Conservation (phyloP, 1,284 basidiomycete species). For the Trametes hirsuta region DNA sequence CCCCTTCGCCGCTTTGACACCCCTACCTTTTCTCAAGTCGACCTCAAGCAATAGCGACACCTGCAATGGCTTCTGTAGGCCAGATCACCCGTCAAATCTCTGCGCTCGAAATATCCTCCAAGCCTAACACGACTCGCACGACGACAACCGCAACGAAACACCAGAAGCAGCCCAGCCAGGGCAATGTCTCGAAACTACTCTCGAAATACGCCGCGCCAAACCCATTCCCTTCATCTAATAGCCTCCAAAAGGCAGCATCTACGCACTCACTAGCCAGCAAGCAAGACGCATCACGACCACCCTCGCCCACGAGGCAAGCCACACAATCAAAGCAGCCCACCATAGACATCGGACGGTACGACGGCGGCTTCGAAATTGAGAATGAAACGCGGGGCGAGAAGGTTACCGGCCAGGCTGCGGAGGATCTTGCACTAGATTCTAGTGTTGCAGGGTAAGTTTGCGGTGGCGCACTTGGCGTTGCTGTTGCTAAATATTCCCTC, state of each 20-base stretch:
- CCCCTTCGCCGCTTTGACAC: slow-evolving; percentile 9
- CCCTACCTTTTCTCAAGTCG: not conserved
- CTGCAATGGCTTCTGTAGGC: slow-evolving; percentile 46
- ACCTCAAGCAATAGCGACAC: slow-evolving; percentile 14
- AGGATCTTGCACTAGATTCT: slow-evolving; percentile 78
- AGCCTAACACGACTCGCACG: slow-evolving; percentile 41
- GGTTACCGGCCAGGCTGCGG: slow-evolving; percentile 74
- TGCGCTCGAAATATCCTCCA: slow-evolving; percentile 52
- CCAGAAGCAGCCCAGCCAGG: slow-evolving; percentile 56
- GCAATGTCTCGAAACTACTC: slow-evolving; percentile 64
- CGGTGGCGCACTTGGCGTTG: slow-evolving; percentile 1
- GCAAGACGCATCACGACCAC: slow-evolving; percentile 28
- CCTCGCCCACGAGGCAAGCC: slow-evolving; percentile 29
- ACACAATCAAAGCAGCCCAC: slow-evolving; percentile 25
- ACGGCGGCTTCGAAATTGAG: slow-evolving; percentile 85
- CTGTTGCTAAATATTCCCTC: not conserved
- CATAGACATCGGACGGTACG: slow-evolving; percentile 82
- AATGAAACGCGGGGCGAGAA: slow-evolving; percentile 65
- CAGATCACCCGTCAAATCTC: slow-evolving; percentile 51
- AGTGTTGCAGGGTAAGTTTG: slow-evolving; percentile 61
- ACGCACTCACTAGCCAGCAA: slow-evolving; percentile 29
- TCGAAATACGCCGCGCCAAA: slow-evolving; percentile 69
- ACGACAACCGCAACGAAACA: slow-evolving; percentile 41
- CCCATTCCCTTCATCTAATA: slow-evolving; percentile 35
- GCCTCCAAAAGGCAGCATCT: slow-evolving; percentile 30